These are phyloP conservation scores for Pleurotus cornucopiae DNA, from an alignment of 768 basidiomycete species.

Conservation along the genomic window DNA sequence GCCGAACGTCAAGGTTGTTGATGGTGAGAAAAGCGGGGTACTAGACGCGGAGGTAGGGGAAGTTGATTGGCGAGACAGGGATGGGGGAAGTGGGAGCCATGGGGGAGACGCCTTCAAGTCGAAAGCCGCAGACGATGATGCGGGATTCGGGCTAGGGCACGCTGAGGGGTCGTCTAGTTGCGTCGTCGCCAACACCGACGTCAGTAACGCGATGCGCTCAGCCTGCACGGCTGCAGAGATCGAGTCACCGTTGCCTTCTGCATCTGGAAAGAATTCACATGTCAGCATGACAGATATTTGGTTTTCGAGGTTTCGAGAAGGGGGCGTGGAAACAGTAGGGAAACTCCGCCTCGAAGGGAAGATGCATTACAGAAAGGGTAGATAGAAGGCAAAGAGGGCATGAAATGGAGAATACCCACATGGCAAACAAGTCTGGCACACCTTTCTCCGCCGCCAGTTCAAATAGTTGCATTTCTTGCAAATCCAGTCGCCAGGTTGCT, in stretches of 20 bases:
- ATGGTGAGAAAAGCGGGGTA: slow-evolving; percentile 13
- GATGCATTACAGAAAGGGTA: neutral
- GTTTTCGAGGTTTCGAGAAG: neutral
- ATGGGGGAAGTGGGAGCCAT: neutral
- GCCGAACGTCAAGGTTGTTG: slow-evolving; percentile 12
- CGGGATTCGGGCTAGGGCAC: neutral
- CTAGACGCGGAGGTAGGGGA: slow-evolving; percentile 14
- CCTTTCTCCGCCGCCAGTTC: slow-evolving; percentile 85
- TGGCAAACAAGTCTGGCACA: slow-evolving; percentile 85
- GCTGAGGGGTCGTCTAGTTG: neutral
- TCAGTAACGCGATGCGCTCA: slow-evolving; percentile 77
- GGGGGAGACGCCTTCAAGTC: too few relatives aligned
- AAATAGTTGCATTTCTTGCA: slow-evolving; percentile 83
- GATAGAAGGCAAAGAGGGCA: slow-evolving; percentile 1
- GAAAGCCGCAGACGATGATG: neutral
- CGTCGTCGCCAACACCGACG: slow-evolving; percentile 64
- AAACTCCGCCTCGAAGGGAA: neutral
- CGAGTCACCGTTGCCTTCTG: slow-evolving; percentile 85
- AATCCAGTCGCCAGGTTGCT: slow-evolving; percentile 80
- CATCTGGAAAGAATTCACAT: slow-evolving; percentile 41
- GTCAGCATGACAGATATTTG: neutral
- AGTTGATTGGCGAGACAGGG: slow-evolving; percentile 6
- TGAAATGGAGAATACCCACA: slow-evolving; percentile 43
- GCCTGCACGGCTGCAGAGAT: slow-evolving; percentile 83
- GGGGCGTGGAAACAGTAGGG: neutral